Evolutionary conservation across 495 filamentous ascomycete species (phyloP).

Genomic region (Hypoxylon lienhwacheense): DNA sequence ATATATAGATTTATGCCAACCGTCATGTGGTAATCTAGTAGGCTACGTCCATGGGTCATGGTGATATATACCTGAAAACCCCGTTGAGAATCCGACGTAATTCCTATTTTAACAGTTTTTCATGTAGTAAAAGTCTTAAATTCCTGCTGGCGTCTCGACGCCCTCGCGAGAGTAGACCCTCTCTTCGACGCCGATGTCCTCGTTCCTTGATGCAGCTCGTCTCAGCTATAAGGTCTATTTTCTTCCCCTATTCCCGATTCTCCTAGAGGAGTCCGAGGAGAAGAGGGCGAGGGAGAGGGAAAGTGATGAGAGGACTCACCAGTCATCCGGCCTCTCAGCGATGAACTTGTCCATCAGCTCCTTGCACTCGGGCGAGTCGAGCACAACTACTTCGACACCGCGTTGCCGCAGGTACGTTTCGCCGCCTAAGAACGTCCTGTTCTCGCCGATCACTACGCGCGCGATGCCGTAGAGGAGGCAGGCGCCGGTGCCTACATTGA

Average conservation of each 20-base stretch:
- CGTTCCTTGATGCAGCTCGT: conserved; percentile 58
- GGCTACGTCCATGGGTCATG: no score
- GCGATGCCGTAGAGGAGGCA: conserved; percentile 78
- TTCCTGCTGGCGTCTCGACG: conserved; percentile 1
- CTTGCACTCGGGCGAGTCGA: conserved; percentile 69
- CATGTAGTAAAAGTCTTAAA: no score
- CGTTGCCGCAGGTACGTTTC: conserved; percentile 71
- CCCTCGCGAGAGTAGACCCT: conserved; percentile 48
- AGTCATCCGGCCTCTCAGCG: conserved; percentile 71
- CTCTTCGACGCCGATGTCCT: conserved; percentile 69
- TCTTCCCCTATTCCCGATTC: background rate
- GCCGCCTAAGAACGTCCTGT: conserved; percentile 75
- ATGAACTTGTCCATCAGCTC: conserved; percentile 78
- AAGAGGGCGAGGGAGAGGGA: background rate
- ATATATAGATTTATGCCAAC: no score
- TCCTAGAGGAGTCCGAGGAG: conserved; percentile 1
- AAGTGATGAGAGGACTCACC: conserved; percentile 52
- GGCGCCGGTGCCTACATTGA: conserved; percentile 60
- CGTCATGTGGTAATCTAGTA: no score
- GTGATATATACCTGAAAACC: no score
- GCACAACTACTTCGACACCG: conserved; percentile 74
- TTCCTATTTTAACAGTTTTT: no score
- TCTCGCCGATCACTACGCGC: conserved; percentile 84
- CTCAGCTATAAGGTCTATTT: background rate
- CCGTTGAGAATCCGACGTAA: no score